Percentiles rank a stretch among this genome's conserved stretches.
Conservation (phyloP, 768 basidiomycete species). For the Lentinula aciculospora region DNA sequence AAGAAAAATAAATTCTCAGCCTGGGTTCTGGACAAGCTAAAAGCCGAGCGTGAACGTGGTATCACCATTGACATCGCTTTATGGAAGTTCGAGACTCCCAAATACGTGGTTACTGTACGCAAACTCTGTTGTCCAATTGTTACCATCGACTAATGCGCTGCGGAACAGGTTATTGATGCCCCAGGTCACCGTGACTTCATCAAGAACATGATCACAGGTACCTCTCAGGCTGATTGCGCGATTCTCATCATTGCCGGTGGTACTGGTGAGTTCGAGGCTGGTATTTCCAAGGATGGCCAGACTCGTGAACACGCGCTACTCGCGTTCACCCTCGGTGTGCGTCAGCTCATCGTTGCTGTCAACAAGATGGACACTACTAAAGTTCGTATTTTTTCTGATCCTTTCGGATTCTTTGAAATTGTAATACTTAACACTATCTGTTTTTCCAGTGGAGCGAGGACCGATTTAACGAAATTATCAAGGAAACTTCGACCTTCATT, state of each 20-base stretch:
- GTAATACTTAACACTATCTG: constrained; percentile 3
- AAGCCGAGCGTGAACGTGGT: constrained; percentile 99
- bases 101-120: constrained; percentile 86
- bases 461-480: constrained; percentile 99
- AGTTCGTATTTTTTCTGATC: constrained; percentile 31
- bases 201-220: constrained; percentile 99
- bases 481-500: constrained; percentile 96
- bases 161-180: constrained; percentile 89
- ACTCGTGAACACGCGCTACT: constrained; percentile 99
- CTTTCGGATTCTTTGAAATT: neutral
- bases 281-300: constrained; percentile 99
- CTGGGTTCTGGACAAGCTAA: constrained; percentile 99
- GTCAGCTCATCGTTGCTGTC: constrained; percentile 99
- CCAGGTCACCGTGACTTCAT: constrained; percentile 99
- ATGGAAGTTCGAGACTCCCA: constrained; percentile 99
- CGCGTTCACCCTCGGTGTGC: constrained; percentile 99
- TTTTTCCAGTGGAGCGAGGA: constrained; percentile 88
- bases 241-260: constrained; percentile 99
- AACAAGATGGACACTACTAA: constrained; percentile 99
- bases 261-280: constrained; percentile 99
- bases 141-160: constrained; percentile 13
- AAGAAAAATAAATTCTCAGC: constrained; percentile 51
- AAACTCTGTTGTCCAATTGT: constrained; percentile 3
- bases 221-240: constrained; percentile 99
- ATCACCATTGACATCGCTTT: constrained; percentile 99